Percentiles rank a stretch among this genome's conserved stretches.
phyloP scores from a whole-genome alignment of 2,329 filamentous ascomycete genomes.

The Knufia fluminis region DNA sequence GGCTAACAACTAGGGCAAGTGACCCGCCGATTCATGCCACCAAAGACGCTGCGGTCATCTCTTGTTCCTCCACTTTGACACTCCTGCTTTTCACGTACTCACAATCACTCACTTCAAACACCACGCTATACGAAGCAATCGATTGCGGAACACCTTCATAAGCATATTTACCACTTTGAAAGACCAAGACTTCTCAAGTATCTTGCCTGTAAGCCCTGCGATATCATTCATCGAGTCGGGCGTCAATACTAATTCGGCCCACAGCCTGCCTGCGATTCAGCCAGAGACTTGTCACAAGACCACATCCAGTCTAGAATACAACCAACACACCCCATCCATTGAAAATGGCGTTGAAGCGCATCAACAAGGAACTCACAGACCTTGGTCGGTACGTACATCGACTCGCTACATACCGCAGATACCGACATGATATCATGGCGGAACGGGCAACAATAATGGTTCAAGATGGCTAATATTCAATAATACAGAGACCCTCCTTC shows the following conservation, averaged over 20 bases:
- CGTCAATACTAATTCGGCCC: neutral
- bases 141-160: neutral
- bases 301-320: conserved; percentile 8
- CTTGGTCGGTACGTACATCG: conserved; percentile 38
- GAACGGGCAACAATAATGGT: neutral
- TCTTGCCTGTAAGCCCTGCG: neutral
- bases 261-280: conserved; percentile 4
- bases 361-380: conserved; percentile 46
- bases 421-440: conserved; percentile 7
- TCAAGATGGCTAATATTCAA: conserved; percentile 19
- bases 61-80: conserved; percentile 6
- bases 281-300: conserved; percentile 11
- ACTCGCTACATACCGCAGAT: neutral
- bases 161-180: conserved; percentile 2
- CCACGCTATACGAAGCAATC: conserved; percentile 2
- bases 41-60: conserved; percentile 9
- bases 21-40: conserved; percentile 8
- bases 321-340: conserved; percentile 13
- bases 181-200: neutral
- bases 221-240: neutral
- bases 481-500: conserved; percentile 80
- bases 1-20: neutral
- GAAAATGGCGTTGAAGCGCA: conserved; percentile 44
- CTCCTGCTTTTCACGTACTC: conserved; percentile 6
- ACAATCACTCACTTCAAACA: conserved; percentile 3